phyloP scores from a whole-genome alignment of 306 rosid species.

The Inga oerstediana region DNA sequence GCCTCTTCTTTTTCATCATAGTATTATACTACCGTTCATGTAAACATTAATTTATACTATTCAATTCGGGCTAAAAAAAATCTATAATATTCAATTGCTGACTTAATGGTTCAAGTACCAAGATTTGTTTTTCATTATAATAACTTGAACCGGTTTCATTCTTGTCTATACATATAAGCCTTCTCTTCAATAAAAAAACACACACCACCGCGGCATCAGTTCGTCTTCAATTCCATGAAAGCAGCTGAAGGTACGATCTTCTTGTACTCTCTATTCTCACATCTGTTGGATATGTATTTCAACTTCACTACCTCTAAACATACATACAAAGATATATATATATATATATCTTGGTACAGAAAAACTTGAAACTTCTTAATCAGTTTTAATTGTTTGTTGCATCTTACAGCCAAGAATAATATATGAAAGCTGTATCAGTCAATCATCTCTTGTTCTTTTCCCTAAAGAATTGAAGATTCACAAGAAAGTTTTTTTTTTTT shows the following conservation, averaged over 20 bases:
- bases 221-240: constrained; percentile 40
- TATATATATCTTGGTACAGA: not conserved
- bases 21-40: too few species aligned
- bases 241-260: constrained; percentile 56
- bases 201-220: constrained; percentile 44
- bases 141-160: constrained; percentile 43
- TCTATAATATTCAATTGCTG: constrained; percentile 30
- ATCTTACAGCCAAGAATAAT: not conserved
- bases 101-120: constrained; percentile 58
- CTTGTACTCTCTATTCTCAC: not conserved
- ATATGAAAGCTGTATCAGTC: constrained; percentile 33
- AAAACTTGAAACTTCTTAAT: constrained; percentile 1
- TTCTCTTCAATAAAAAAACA: constrained; percentile 33
- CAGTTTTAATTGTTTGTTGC: not conserved
- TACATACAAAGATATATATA: too few species aligned
- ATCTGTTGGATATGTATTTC: constrained; percentile 22
- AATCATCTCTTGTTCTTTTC: constrained; percentile 31
- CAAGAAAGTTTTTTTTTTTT: not conserved
- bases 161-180: constrained; percentile 35
- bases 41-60: too few species aligned
- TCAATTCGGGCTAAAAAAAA: too few species aligned
- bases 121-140: constrained; percentile 47
- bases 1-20: constrained; percentile 1
- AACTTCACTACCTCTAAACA: not conserved
- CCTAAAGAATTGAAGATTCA: not conserved